These are phyloP conservation scores for Xylariomycetidae sp. DNA, from an alignment of 2,329 filamentous ascomycete species.

Conservation along the genomic window DNA sequence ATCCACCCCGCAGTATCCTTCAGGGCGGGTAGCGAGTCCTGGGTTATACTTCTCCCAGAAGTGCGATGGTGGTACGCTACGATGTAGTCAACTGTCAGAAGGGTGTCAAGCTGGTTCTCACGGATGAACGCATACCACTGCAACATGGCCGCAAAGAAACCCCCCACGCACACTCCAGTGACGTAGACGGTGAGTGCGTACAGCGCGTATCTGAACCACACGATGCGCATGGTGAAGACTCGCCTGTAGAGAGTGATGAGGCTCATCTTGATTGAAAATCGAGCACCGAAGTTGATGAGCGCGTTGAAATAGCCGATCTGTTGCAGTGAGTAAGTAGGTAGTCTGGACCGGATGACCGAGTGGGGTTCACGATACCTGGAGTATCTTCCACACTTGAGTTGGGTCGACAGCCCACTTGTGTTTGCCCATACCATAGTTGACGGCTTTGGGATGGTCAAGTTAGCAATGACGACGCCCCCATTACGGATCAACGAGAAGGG, in stretches of 20 bases:
- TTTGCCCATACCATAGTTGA: not conserved
- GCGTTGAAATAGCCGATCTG: conserved; percentile 1
- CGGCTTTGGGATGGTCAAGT: not conserved
- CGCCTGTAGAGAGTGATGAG: not conserved
- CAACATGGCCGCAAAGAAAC: conserved; percentile 1
- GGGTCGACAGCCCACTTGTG: not conserved
- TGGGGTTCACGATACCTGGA: not conserved
- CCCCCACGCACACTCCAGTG: not conserved
- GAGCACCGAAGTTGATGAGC: not conserved
- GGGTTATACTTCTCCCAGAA: conserved; percentile 1
- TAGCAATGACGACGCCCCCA: not conserved
- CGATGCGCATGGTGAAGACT: not conserved
- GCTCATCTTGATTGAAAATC: not conserved
- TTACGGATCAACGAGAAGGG: not conserved
- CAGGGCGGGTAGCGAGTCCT: not conserved
- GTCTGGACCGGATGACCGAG: not conserved
- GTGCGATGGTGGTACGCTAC: conserved; percentile 1
- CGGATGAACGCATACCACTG: conserved; percentile 1
- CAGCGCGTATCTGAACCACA: conserved; percentile 2
- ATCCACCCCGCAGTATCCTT: conserved; percentile 2
- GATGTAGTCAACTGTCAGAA: not conserved
- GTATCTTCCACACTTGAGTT: not conserved
- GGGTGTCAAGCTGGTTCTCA: not conserved
- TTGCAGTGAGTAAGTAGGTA: not conserved
- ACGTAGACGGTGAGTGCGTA: not conserved